Evolutionary conservation across 257 asterid species (phyloP).

Genomic region (Gynochthodes officinalis): DNA sequence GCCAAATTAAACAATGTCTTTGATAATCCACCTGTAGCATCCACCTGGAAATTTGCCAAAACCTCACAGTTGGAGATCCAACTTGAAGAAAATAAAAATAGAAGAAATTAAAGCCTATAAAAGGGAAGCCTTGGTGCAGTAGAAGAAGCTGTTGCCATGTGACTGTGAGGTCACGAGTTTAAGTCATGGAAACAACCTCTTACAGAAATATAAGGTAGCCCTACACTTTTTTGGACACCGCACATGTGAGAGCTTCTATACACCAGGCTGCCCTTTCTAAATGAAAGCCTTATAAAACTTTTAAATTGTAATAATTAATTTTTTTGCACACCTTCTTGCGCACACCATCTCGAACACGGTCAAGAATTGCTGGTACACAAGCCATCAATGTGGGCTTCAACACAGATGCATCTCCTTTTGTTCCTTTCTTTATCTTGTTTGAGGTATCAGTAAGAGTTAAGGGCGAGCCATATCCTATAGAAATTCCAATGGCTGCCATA

Average conservation of each 20-base stretch:
- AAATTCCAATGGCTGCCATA: constrained; percentile 76
- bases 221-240: no score
- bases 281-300: background rate
- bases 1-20: constrained; percentile 86
- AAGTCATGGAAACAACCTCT: no score
- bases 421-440: constrained; percentile 87
- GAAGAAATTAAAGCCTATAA: background rate
- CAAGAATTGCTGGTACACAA: constrained; percentile 97
- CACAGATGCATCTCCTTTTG: constrained; percentile 87
- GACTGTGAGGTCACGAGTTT: no score
- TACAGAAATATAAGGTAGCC: no score
- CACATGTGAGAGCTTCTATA: no score
- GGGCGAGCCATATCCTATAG: constrained; percentile 97
- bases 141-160: no score
- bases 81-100: background rate
- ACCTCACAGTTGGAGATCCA: constrained; percentile 11
- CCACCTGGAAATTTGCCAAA: constrained; percentile 55
- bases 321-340: constrained; percentile 67
- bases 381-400: constrained; percentile 86
- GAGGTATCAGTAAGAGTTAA: constrained; percentile 95
- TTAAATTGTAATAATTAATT: background rate
- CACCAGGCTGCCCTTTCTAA: no score
- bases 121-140: no score
- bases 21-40: constrained; percentile 79
- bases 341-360: constrained; percentile 96